Base-by-base conservation (phyloP, 306 rosid genomes). In the Fragaria iinumae region DNA sequence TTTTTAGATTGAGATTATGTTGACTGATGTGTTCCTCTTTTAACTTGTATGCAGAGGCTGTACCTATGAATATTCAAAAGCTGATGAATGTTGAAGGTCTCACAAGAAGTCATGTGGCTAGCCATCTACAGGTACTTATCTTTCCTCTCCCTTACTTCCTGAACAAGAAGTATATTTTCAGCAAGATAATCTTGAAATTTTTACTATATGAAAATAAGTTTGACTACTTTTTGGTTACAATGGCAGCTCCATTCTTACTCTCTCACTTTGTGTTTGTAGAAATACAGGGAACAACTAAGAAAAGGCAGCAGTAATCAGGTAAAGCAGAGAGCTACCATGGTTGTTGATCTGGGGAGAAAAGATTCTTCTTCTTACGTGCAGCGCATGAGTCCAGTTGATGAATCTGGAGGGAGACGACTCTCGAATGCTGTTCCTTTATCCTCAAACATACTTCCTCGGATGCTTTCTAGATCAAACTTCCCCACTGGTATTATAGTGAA, bases 41-140 rank as follows among this genome's bases (percentile, higher is more conserved):
- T 69, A 23, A 50, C 79, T 56, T 74, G 81, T 50, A 48, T 85
- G 84, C 88, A 94, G 98, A 86, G 84, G 97, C 94, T 43, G 85
- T 86, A 68, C 98, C 98, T 1, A 90, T 86, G 88, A 89, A 84
- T 85, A 90, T 91, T 77, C 89, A 88, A 41, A 93, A 90, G 75
- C 44, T 90, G 74, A 91, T 94, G 98, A 90, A 94, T 80, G 87
- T 86, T 47, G 93, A 91, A 80, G 97, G 94, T 39, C 94, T 94
- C 36, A 87, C 94, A 21, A 86, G 97, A 76, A 91, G 88, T 84
- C 88, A 91, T 60, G 96, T 94, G 73, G 97, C 97, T 29, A 94
- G 98, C 80, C 98, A 94, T 85, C 84, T 94, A 38, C 96, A 91
- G 96, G 97, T 80, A 80, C 59, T 75, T 27, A 83, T 77, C 66